Conservation (phyloP, 139 green algal genomes). For the Chlorella sp. region DNA sequence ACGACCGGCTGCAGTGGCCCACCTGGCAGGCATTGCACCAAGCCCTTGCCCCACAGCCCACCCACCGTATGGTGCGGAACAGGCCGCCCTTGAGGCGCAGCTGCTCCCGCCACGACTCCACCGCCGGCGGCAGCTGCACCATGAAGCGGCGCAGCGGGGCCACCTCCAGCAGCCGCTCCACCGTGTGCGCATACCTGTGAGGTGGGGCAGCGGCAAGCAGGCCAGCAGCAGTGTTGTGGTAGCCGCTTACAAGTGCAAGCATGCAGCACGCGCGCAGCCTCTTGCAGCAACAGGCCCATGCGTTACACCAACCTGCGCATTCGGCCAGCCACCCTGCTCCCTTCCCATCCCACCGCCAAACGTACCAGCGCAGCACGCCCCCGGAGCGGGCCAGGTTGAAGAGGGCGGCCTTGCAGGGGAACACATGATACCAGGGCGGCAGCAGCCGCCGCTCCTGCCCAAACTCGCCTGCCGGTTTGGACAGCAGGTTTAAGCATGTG, state of each 20-base stretch:
- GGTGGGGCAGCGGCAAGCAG: background rate
- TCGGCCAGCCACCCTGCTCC: too few species aligned
- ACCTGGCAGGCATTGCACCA: background rate
- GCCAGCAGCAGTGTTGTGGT: too few species aligned
- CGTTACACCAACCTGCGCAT: background rate
- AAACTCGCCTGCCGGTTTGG: conserved; percentile 46
- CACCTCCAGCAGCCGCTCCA: conserved; percentile 22
- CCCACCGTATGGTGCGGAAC: conserved; percentile 21
- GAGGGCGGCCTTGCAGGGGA: conserved; percentile 52
- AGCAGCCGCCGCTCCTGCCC: conserved; percentile 49
- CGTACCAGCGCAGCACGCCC: conserved; percentile 11
- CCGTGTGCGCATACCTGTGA: conserved; percentile 22
- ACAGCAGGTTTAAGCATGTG: background rate
- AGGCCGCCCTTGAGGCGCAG: conserved; percentile 14
- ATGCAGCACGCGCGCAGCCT: background rate
- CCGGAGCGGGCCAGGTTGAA: conserved; percentile 28
- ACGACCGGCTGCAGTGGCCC: too few species aligned
- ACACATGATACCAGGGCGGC: conserved; percentile 39
- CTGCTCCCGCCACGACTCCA: conserved; percentile 51
- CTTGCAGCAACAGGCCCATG: too few species aligned
- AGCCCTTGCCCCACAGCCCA: background rate
- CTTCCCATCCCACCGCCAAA: background rate
- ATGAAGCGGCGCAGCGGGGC: conserved; percentile 36
- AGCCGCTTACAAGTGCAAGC: too few species aligned
- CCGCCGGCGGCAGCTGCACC: conserved; percentile 31